Base-by-base conservation (phyloP, 2,329 filamentous ascomycete species). In the Claviceps digitariae region DNA sequence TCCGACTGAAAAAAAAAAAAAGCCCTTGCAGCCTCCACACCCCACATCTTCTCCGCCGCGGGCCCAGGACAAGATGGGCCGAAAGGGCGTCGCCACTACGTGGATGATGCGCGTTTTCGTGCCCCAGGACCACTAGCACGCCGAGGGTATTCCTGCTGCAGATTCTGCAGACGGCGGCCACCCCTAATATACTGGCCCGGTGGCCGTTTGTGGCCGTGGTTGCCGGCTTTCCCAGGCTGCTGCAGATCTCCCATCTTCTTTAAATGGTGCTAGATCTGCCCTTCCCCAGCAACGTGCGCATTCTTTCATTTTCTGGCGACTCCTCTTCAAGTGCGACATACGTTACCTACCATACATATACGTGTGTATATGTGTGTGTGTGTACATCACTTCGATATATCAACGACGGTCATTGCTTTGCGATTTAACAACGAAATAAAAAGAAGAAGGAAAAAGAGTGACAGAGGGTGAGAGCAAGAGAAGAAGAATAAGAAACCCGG, bases 51-150 rank as follows among this genome's bases (percentile, higher is more conserved):
- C 49, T 51, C 53, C 52, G 44, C 34, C 45, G 45, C 27, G 29
- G 46, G 15, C 45, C 43, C 29, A 51, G 38, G 48, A 51, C 52
- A 38, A 50, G 52, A 56, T 56, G 54, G 54, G 50, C 54, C 54
- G 54, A 54, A 54, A 51, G 34, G 54, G 36, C 31, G 52, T 51
- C 34, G 54, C 52, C 52, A 49, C 48, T 29, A 40, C 15, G n/a
- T 23, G 20, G 23, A 48, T 36, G n/a, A 50, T 50, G 49, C 29
- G 27, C 29, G 45, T 27, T 29, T 36, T 27, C 43, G 21, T 36
- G 31, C 27, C 5, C 23, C 23, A 23, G 12, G 21, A 23, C 41
- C 20, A 21, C 20, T 13, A 15, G 21, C 41, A 44, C 41, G 20
- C 5, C 41, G 41, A 44, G 21, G 41, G 21, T 21, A 4, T 13